Base-by-base conservation (phyloP, 768 basidiomycete genomes). In the Phaeotremella skinneri region DNA sequence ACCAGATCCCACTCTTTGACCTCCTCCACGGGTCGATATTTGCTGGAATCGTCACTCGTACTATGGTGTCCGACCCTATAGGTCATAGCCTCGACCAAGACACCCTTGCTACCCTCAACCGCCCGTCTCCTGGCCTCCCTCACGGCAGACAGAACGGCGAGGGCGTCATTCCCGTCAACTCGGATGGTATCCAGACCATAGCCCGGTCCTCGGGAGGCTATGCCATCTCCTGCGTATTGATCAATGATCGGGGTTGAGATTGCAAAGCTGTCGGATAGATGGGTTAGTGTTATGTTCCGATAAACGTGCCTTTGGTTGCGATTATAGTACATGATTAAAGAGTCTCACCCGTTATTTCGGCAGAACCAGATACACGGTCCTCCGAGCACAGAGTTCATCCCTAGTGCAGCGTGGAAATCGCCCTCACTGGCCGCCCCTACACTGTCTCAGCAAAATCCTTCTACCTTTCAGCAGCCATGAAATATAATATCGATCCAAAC, bases 171-270 rank as follows among this genome's bases (percentile, higher is more conserved):
- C 6, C 93, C 93, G 68, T 97, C 92, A 2, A 97, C 93, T 27
- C 92, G 83, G 54, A 96, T 81, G 1, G 92, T 91, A 60, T 91
- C 88, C 20, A 96, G 83, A 5, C 92, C 92, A 72, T 96, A 97
- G 26, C 86, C 92, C 0, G 92, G 89, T 0, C 93, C 92, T 23
- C 93, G 85, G 25, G 87, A 83, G 2, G 91, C 91, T 65, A 97
- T 91, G 9, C 93, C 92, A 74, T 96, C 93, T 0, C 92, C 93
- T 59, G 87, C 83, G 74, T 84, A 97, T 69, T 96, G 92, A 76
- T 96, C 90, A 1, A 84, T 81, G 14, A 87, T 84, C 0, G 92
- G 92, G 2, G 92, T 96, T 49, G 90, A 92, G 73, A 97, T 97
- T 29, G 92, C 92, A 68, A 96, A 96, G 16, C 71, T 73, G 52